Evolutionary conservation across 345 rosid genomes (phyloP).

Genomic region (Toxicodendron radicans): DNA sequence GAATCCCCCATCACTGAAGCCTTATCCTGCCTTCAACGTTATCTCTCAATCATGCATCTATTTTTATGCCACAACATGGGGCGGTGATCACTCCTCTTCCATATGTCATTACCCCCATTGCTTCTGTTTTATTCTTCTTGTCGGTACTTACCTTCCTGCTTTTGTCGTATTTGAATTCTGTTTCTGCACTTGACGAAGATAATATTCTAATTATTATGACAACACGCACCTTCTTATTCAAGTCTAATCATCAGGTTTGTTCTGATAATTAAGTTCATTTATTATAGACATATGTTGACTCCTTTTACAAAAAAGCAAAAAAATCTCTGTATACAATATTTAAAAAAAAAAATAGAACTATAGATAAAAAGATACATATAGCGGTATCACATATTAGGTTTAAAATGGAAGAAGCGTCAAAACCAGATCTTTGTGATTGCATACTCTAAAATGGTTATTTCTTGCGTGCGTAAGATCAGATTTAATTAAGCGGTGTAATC

Average conservation of each 20-base stretch:
- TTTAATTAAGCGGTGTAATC: too few species aligned
- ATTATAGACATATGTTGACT: not conserved
- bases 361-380: too few species aligned
- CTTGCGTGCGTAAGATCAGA: too few species aligned
- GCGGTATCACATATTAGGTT: too few species aligned
- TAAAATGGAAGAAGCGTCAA: too few species aligned
- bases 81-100: constrained; percentile 24
- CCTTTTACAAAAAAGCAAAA: not conserved
- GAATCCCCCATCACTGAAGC: constrained; percentile 15
- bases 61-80: constrained; percentile 4
- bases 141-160: not conserved
- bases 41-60: not conserved
- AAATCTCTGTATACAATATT: too few species aligned
- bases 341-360: too few species aligned
- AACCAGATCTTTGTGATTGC: too few species aligned
- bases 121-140: constrained; percentile 22
- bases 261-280: not conserved
- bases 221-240: not conserved
- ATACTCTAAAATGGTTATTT: too few species aligned
- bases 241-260: not conserved
- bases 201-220: not conserved
- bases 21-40: constrained; percentile 15
- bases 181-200: not conserved
- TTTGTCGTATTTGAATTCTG: not conserved
- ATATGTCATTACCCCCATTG: constrained; percentile 40